These are phyloP conservation scores for Cladosporium sp. DNA, from an alignment of 2,329 filamentous ascomycete species.

Conservation along the genomic window DNA sequence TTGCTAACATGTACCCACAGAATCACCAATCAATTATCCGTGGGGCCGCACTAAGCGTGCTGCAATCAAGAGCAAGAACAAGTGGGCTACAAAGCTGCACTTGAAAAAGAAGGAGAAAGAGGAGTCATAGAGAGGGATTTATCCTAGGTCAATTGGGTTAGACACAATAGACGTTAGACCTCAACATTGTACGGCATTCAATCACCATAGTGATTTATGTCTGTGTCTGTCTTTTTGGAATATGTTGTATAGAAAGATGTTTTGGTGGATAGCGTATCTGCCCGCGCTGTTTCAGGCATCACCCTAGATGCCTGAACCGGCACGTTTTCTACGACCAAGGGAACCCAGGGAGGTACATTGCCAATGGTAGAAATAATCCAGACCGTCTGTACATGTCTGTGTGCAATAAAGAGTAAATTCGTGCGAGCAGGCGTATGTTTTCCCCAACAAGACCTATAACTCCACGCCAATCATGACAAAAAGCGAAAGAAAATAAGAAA, in stretches of 20 bases:
- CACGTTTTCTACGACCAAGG: no score
- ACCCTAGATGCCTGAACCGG: no score
- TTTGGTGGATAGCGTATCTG: no score
- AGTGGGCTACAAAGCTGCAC: slow-evolving; percentile 28
- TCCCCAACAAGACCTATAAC: neutral
- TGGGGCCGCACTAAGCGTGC: slow-evolving; percentile 33
- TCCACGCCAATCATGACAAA: slow-evolving; percentile 6
- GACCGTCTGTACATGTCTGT: neutral
- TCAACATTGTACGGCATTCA: neutral
- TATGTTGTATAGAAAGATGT: no score
- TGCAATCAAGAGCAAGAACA: slow-evolving; percentile 28
- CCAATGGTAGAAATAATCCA: neutral
- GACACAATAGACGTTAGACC: neutral
- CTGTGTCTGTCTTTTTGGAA: neutral
- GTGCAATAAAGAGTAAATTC: neutral
- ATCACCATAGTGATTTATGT: neutral
- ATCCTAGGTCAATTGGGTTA: no score
- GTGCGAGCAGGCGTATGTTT: neutral
- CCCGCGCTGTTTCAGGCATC: no score
- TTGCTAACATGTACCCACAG: neutral
- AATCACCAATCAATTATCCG: slow-evolving; percentile 54
- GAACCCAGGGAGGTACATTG: neutral
- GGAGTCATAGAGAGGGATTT: neutral
- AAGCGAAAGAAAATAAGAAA: neutral
- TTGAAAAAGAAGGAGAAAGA: slow-evolving; percentile 17